Evolutionary conservation across 1,284 basidiomycete species (phyloP).

Genomic region (Heliocybe sulcata): DNA sequence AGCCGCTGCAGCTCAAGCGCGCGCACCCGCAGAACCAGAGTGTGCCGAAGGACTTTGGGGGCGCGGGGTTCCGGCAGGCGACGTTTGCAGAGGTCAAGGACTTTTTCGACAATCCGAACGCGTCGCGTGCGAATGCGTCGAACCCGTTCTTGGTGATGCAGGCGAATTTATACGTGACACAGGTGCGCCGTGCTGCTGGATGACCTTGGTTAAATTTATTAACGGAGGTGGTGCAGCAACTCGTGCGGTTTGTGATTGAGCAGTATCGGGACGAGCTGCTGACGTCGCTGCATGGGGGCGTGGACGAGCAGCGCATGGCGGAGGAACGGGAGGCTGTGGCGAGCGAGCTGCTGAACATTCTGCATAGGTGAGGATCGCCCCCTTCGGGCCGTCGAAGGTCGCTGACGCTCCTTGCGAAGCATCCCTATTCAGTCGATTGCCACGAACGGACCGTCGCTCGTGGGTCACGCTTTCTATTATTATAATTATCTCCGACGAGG

Average conservation of each 20-base stretch:
- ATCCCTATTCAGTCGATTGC: conserved; percentile 89
- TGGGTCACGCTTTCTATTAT: conserved; percentile 21
- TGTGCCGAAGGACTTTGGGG: conserved; percentile 50
- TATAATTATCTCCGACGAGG: conserved; percentile 3
- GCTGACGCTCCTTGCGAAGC: conserved; percentile 26
- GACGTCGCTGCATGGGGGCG: conserved; percentile 52
- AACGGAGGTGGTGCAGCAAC: conserved; percentile 48
- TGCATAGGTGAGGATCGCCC: conserved; percentile 61
- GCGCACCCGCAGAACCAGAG: conserved; percentile 37
- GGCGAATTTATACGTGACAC: conserved; percentile 83
- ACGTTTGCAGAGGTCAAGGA: conserved; percentile 83
- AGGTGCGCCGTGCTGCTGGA: conserved; percentile 36
- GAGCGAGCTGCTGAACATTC: conserved; percentile 74
- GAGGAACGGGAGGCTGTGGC: conserved; percentile 71
- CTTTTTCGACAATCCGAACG: conserved; percentile 84
- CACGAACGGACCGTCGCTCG: conserved; percentile 78
- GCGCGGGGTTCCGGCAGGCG: conserved; percentile 66
- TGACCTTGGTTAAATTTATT: conserved; percentile 1
- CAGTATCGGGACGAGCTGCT: conserved; percentile 83
- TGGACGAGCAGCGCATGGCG: conserved; percentile 57
- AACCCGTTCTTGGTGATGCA: conserved; percentile 88
- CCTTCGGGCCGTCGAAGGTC: not conserved
- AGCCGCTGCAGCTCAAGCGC: conserved; percentile 62
- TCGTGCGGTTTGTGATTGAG: conserved; percentile 83
- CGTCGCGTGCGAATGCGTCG: conserved; percentile 71